Base-by-base conservation (phyloP, 23 red algal genomes). In the Gracilaria vermiculophylla region DNA sequence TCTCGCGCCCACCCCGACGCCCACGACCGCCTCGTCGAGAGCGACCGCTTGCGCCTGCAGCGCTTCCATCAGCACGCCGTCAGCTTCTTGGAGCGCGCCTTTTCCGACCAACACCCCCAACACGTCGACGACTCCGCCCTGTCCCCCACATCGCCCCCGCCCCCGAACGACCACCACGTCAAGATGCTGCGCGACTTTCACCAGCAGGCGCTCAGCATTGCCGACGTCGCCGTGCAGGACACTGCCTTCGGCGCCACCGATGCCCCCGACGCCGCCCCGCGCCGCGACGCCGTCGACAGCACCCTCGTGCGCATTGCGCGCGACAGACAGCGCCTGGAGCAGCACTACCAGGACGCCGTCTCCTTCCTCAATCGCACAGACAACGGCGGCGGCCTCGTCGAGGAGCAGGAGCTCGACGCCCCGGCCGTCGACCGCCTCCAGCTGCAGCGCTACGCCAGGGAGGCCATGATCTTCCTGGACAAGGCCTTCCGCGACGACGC, bases 391-490 rank as follows among this genome's bases (percentile, higher is more conserved):
- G 71, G 35, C 40, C 32, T 90, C 5, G 75, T 90, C 2, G 86
- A 90, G 64, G 86, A 90, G 57, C 86, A 80, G 8, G 86, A 90
- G 48, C 56, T 90, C 7, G 86, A 90, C n/a, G 31, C 72, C 23
- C 45, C 53, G 8, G 54, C 45, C 7, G 55, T 90, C 54, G 86
- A 90, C 42, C 49, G 86, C 5, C n/a, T 90, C 3, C 72, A 80
- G 62, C 40, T 90, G 57, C 72, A 90, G 61, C 44, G 32, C 33
- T 90, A 90, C 75, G 86, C 75, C 5, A 54, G 53, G 21, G 89
- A 93, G 36, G 89, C 89, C 6, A 83, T 93, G 89, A 74, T 54
- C 20, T 93, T 93, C 74, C 64, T 93, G 2, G 89, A 93, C 43
- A 76, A 76, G 13, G 89, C 89, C 3, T 83, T 93, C 39, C 78